Conservation (phyloP, 805 yeast species). For the Candida insectorum region DNA sequence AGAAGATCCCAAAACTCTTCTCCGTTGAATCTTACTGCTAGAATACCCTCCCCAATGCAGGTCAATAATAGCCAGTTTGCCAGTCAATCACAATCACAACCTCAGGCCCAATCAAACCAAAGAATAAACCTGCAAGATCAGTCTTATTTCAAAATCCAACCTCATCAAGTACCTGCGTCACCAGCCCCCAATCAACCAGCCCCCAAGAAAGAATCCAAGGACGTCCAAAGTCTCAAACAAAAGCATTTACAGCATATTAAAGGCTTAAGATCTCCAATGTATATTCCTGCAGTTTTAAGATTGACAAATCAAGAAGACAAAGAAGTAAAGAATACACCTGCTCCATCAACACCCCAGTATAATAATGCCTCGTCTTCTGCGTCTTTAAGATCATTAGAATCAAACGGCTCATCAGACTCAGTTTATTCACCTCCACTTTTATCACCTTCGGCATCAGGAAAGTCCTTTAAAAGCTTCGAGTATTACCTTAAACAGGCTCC, state of each 20-base stretch:
- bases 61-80: neutral
- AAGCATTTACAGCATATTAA: conserved; percentile 63
- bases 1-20: conserved; percentile 11
- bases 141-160: neutral
- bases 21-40: conserved; percentile 2
- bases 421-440: conserved; percentile 10
- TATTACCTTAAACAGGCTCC: conserved; percentile 40
- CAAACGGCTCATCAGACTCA: conserved; percentile 27
- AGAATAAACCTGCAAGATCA: neutral
- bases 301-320: conserved; percentile 28
- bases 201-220: no score
- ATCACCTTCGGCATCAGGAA: conserved; percentile 5
- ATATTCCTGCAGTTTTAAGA: conserved; percentile 81
- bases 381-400: conserved; percentile 31
- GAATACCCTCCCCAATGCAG: conserved; percentile 5
- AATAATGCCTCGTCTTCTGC: conserved; percentile 15
- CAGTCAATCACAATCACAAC: neutral
- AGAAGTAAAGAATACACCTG: conserved; percentile 3
- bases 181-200: neutral
- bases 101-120: neutral
- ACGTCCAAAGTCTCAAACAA: conserved; percentile 2
- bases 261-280: conserved; percentile 81
- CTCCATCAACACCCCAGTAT: neutral
- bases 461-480: conserved; percentile 19
- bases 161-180: neutral